A percentile compares a stretch with the other conserved stretches of the same genome.
These are phyloP conservation scores for Phytopythium delawarense DNA, from an alignment of 352 stramenopile genomes.

Conservation along the genomic window DNA sequence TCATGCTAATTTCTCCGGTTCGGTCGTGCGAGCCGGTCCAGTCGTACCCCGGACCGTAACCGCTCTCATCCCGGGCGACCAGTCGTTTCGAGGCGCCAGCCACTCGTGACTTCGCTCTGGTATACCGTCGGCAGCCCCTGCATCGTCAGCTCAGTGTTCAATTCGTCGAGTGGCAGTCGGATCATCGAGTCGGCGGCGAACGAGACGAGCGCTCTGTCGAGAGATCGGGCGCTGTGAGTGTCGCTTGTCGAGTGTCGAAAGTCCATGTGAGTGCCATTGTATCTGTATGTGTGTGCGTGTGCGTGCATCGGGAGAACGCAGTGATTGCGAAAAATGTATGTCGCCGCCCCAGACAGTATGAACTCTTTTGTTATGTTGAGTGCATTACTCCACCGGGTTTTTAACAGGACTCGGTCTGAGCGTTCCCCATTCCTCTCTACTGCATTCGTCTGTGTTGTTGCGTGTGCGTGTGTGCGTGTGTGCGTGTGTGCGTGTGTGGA, in stretches of 20 bases:
- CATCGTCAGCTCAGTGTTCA: neutral
- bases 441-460: constrained; percentile 11
- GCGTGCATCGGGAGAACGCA: constrained; percentile 47
- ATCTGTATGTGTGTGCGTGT: constrained; percentile 2
- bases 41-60: neutral
- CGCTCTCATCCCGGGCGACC: neutral
- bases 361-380: constrained; percentile 74
- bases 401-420: constrained; percentile 86
- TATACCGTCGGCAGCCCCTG: neutral
- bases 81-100: neutral
- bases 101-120: neutral
- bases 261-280: constrained; percentile 2
- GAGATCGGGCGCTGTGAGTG: neutral
- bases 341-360: constrained; percentile 87
- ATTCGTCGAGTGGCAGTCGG: neutral
- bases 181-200: neutral
- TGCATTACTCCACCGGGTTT: constrained; percentile 70
- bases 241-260: neutral
- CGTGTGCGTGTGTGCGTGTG: constrained; percentile 20
- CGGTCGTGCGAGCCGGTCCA: neutral
- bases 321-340: constrained; percentile 87
- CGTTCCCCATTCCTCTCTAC: constrained; percentile 35
- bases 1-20: neutral
- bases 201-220: neutral
- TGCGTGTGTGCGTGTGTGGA: constrained; percentile 17